Percentiles rank a stretch among this genome's conserved stretches.
These are phyloP conservation scores for Microdochium paspali DNA, from an alignment of 2,329 filamentous ascomycete species.

Conservation along the genomic window DNA sequence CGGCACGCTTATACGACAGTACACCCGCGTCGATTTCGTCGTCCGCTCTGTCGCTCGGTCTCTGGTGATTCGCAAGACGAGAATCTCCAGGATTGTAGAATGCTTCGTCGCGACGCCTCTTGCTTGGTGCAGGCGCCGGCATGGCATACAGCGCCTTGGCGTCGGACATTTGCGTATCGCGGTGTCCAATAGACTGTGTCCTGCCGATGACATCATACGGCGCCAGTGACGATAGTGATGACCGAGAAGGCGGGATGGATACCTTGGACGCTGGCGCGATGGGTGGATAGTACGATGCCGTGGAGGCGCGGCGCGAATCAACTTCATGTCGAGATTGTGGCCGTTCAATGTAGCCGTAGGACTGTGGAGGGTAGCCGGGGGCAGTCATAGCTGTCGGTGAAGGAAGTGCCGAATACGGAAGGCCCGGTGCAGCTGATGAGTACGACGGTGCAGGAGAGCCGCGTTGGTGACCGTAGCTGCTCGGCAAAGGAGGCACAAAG, in stretches of 20 bases:
- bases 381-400: not conserved
- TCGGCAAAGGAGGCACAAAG: slow-evolving; percentile 9
- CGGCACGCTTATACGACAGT: not conserved
- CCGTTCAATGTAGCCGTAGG: not conserved
- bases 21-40: not conserved
- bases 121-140: slow-evolving; percentile 1
- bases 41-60: not conserved
- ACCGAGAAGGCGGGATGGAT: not conserved
- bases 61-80: not conserved
- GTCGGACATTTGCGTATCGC: not conserved
- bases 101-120: slow-evolving; percentile 4
- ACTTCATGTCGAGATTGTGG: not conserved
- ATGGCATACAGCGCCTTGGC: not conserved
- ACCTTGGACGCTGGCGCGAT: not conserved
- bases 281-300: not conserved
- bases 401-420: not conserved
- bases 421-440: not conserved
- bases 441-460: not conserved
- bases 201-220: not conserved
- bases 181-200: not conserved
- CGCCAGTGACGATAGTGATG: not conserved
- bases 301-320: not conserved
- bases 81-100: not conserved
- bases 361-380: not conserved
- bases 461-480: slow-evolving; percentile 9